Evolutionary conservation across 2,329 filamentous ascomycete genomes (phyloP).

Genomic region (Cordyceps cateniannulata): DNA sequence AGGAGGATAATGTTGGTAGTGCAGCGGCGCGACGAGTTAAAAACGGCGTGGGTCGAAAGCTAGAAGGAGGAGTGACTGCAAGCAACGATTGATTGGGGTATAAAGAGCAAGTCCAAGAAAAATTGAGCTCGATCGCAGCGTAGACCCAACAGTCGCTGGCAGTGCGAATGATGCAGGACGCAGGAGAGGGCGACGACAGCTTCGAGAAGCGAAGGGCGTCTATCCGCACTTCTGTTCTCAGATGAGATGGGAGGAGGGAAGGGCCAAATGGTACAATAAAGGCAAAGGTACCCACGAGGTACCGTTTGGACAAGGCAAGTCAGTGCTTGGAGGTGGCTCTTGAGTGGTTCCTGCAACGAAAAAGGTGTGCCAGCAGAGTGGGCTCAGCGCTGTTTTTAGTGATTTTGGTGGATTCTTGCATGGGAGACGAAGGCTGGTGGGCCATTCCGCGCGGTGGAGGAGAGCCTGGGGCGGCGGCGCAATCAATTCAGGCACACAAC

Average conservation of each 20-base stretch:
- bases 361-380: background rate
- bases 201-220: background rate
- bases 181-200: background rate
- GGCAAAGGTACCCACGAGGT: background rate
- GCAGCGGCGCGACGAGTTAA: background rate
- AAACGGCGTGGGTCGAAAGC: background rate
- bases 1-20: background rate
- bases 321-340: background rate
- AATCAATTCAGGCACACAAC: background rate
- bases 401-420: background rate
- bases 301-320: background rate
- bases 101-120: background rate
- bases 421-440: background rate
- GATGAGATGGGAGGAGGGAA: background rate
- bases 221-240: background rate
- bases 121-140: background rate
- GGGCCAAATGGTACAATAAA: background rate
- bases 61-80: background rate
- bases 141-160: background rate
- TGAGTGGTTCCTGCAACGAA: background rate
- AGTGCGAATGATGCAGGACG: conserved; percentile 6
- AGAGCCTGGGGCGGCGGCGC: background rate
- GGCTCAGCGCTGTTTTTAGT: background rate
- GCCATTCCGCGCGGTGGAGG: background rate
- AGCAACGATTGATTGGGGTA: background rate